Conservation (phyloP, 2,329 filamentous ascomycete species). For the Aspergillus glaucus region DNA sequence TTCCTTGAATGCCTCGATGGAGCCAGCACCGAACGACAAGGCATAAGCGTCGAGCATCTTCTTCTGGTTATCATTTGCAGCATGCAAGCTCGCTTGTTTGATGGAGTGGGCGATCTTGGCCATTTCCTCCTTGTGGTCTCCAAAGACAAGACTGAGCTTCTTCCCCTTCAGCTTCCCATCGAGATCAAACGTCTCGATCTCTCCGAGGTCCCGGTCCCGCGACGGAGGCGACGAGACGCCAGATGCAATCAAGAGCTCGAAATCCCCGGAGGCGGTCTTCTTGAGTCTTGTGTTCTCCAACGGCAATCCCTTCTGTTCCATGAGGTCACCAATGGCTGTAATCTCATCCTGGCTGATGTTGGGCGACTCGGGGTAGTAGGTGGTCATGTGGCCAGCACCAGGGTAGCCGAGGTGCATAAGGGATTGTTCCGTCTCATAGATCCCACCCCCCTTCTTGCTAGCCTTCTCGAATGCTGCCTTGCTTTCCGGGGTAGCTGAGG, state of each 20-base stretch:
- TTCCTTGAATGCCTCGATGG: slow-evolving; percentile 71
- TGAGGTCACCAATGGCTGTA: slow-evolving; percentile 62
- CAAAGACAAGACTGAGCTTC: slow-evolving; percentile 65
- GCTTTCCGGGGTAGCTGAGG: slow-evolving; percentile 53
- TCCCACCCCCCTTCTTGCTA: slow-evolving; percentile 52
- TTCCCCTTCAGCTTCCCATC: slow-evolving; percentile 59
- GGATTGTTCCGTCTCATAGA: slow-evolving; percentile 62
- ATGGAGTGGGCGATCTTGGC: slow-evolving; percentile 58
- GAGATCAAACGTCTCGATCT: slow-evolving; percentile 56
- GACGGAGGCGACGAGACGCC: slow-evolving; percentile 54
- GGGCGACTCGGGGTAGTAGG: slow-evolving; percentile 73
- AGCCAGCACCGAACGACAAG: slow-evolving; percentile 68
- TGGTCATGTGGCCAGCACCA: slow-evolving; percentile 69
- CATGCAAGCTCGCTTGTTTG: slow-evolving; percentile 61
- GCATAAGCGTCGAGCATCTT: slow-evolving; percentile 68
- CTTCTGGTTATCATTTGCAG: slow-evolving; percentile 67
- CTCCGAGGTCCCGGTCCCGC: slow-evolving; percentile 62
- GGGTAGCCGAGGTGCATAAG: slow-evolving; percentile 71
- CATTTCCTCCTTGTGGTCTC: slow-evolving; percentile 69
- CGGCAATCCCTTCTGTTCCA: slow-evolving; percentile 64
- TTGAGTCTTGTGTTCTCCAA: slow-evolving; percentile 69
- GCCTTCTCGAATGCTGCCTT: slow-evolving; percentile 61
- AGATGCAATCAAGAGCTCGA: slow-evolving; percentile 70
- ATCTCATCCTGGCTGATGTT: slow-evolving; percentile 71
- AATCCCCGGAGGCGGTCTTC: slow-evolving; percentile 59